Base-by-base conservation (phyloP, 345 rosid species). In the Gossypium stocksii region DNA sequence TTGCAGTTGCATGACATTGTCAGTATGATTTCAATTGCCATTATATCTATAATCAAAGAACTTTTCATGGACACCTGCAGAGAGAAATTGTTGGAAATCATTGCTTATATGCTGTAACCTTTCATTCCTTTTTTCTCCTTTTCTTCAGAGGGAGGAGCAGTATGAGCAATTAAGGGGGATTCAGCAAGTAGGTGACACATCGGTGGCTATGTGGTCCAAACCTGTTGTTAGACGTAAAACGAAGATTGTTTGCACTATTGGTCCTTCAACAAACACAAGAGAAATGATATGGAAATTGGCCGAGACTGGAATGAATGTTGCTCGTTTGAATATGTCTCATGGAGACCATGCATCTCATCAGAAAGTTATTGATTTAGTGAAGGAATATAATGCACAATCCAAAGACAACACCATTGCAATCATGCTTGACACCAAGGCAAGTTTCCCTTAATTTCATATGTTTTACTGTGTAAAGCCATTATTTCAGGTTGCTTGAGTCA, bases 281-380 rank as follows among this genome's bases (percentile, higher is more conserved):
- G 99, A 95, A 83, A 95, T 95, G 99, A 93, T 95, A 80, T 93
- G 99, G 99, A 95, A 93, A 82, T 80, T 95, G 76, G 99, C 99
- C 29, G 99, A 95, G 84, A 89, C 97, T 64, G 99, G 98, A 59
- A 95, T 95, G 99, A 95, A 95, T 72, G 99, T 93, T 78, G 98
- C 99, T 71, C 85, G 99, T 66, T 3, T 95, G 90, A 95, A 95
- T 23, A 58, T 95, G 99, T 95, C 99, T 76, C 99, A 93, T 57
- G 99, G 99, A 22, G 99, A 95, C 80, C 99, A 95, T 74, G 90
- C 97, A 41, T 95, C 99, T 25, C 99, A 95, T 80, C 87, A 93
- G 88, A 90, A 93, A 83, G 98, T 93, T 71, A 95, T 95, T 77
- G 97, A 95, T 84, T 84, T 95, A 83, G 99, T 95, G 20, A 93